Percentiles rank a stretch among this genome's conserved stretches.
phyloP scores from a whole-genome alignment of 2,329 filamentous ascomycete genomes.

The Cladorrhinum sp. region DNA sequence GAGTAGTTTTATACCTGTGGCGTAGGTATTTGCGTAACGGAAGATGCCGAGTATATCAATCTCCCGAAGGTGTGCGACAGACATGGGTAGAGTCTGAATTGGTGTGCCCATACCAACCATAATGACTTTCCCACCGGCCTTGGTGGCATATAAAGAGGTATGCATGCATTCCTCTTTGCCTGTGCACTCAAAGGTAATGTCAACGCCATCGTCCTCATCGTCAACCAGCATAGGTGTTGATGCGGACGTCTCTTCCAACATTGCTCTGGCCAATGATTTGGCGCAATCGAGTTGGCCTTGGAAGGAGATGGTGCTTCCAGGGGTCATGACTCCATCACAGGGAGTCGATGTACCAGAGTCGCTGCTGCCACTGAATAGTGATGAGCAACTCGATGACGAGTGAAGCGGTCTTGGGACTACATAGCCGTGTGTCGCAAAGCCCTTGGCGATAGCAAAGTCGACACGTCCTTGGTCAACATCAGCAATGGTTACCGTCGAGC shows the following conservation, averaged over 20 bases:
- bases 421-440: slow-evolving; percentile 59
- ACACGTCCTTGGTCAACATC: slow-evolving; percentile 60
- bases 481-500: slow-evolving; percentile 56
- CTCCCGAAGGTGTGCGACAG: slow-evolving; percentile 67
- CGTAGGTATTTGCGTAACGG: slow-evolving; percentile 73
- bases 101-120: slow-evolving; percentile 79
- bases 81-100: slow-evolving; percentile 70
- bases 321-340: slow-evolving; percentile 41
- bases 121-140: slow-evolving; percentile 67
- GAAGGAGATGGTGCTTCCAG: slow-evolving; percentile 44
- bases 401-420: slow-evolving; percentile 48
- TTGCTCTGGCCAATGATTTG: slow-evolving; percentile 47
- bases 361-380: slow-evolving; percentile 41
- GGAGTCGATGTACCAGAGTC: slow-evolving; percentile 50
- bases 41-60: slow-evolving; percentile 78
- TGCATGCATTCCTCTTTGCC: slow-evolving; percentile 74
- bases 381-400: slow-evolving; percentile 43
- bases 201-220: slow-evolving; percentile 63
- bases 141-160: slow-evolving; percentile 68
- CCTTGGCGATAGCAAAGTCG: slow-evolving; percentile 54
- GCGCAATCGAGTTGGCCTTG: slow-evolving; percentile 51
- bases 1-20: slow-evolving; percentile 63
- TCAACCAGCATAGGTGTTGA: slow-evolving; percentile 36
- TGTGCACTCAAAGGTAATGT: slow-evolving; percentile 73
- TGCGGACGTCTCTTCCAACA: slow-evolving; percentile 42